A percentile compares a stretch with the other conserved stretches of the same genome.
Conservation (phyloP, 192 early-diverging fungal genomes). For the Gaertneriomyces sp. region DNA sequence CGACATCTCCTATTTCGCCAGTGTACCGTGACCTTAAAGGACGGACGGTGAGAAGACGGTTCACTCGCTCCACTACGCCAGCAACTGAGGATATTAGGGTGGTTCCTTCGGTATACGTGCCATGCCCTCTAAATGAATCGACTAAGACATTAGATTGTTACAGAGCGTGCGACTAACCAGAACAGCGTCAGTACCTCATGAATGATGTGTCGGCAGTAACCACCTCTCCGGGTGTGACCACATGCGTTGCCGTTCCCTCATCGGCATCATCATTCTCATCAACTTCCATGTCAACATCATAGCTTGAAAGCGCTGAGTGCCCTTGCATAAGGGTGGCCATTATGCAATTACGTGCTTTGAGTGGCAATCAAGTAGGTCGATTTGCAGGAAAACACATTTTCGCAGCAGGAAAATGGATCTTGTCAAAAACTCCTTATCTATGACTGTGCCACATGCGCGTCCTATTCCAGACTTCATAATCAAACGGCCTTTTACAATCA, state of each 20-base stretch:
- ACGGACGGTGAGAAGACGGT: conserved; percentile 90
- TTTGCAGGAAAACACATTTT: too few species aligned
- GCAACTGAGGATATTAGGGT: conserved; percentile 80
- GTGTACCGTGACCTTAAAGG: conserved; percentile 78
- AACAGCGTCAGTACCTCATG: conserved; percentile 44
- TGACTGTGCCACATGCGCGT: too few species aligned
- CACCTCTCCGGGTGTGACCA: conserved; percentile 77
- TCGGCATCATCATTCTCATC: neutral
- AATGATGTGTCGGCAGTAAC: conserved; percentile 70
- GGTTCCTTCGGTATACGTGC: conserved; percentile 74
- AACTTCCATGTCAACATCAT: conserved; percentile 17
- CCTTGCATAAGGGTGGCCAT: too few species aligned
- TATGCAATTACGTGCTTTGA: too few species aligned
- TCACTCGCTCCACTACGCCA: conserved; percentile 89
- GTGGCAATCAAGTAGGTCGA: too few species aligned
- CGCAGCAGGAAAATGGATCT: too few species aligned
- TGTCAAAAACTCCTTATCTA: too few species aligned
- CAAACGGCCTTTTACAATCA: too few species aligned
- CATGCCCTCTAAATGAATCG: conserved; percentile 64
- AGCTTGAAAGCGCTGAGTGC: too few species aligned
- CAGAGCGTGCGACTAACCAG: too few species aligned
- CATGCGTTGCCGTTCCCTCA: conserved; percentile 10
- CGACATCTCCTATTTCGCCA: conserved; percentile 95
- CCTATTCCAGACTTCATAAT: too few species aligned
- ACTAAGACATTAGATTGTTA: neutral